Evolutionary conservation across 1,139 yeast species (phyloP), one percentile per base, ranked within the genome.

Genomic region (Suhomyces taliae): DNA sequence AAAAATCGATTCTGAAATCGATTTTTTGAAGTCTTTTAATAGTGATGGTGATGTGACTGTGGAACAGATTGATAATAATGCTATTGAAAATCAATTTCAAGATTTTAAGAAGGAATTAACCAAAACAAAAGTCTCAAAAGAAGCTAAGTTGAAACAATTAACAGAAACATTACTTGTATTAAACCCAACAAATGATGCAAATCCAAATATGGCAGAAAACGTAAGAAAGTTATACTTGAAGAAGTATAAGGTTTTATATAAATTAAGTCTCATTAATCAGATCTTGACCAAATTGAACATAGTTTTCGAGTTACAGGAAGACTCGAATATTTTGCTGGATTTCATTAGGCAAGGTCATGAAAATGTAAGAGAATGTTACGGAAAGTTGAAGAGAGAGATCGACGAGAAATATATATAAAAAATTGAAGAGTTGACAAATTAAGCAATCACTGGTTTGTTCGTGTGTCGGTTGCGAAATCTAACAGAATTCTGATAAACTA

Each of bases 281-380:
- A 36, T 55, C 36, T 42, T 49, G 39, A 26, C 42, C 8, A 40
- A 49, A 31, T 44, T 55, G 44, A 50, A 42, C 34, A 31, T 34
- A 8, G 39, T 56, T 3, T 52, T 52, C 24, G 60, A 56, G 48
- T 48, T 46, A 14, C 52, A 50, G 32, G 58, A 52, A 37, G 58
- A 55, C 36, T 40, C 49, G 5, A 32, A 37, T 39, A 49, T 45
- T 8, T 36, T 56, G 27, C 44, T 37, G 29, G 39, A 32, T 3
- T 44, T 37, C 12, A 15, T 27, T 9, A 35, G 24, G n/a, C 14
- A 36, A 15, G 40, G 41, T 15, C 27, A 19, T 9, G 44, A 47
- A 19, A 31, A 36, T 11, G 27, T 37, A 24, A 45, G 44, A 8
- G 36, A 34, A 24, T 31, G 29, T 11, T 55, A 53, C 34, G 34